These are phyloP conservation scores for Coemansia sp. DNA, from an alignment of 192 early-diverging fungal genomes.

Conservation along the genomic window DNA sequence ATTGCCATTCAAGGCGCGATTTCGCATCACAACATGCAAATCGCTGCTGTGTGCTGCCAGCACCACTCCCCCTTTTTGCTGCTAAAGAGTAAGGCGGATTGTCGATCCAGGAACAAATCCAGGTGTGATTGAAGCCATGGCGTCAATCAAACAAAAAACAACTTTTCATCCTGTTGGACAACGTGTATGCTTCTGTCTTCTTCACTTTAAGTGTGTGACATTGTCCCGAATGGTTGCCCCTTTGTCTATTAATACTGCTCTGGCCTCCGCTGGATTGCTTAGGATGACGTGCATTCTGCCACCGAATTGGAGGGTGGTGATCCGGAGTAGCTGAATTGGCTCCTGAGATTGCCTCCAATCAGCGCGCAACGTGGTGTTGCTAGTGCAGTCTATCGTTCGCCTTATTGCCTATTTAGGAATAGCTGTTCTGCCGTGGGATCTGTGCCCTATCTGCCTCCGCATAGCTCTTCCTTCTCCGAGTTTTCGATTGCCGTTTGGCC, in stretches of 20 bases:
- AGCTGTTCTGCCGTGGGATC: neutral
- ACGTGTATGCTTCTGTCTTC: neutral
- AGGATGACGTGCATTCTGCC: neutral
- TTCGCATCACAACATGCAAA: slow-evolving; percentile 5
- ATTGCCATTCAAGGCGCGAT: slow-evolving; percentile 2
- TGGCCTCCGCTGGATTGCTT: neutral
- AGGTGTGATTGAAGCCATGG: neutral
- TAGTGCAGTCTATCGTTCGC: neutral
- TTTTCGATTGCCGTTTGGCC: slow-evolving; percentile 4
- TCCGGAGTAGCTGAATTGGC: neutral
- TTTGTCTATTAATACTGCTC: neutral
- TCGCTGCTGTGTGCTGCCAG: neutral
- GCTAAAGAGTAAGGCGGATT: neutral
- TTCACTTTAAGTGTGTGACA: neutral
- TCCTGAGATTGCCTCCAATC: neutral
- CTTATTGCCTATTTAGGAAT: neutral
- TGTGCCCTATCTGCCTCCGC: neutral
- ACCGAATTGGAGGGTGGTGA: neutral
- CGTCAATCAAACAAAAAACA: neutral
- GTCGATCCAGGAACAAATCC: slow-evolving; percentile 9
- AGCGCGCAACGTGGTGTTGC: slow-evolving; percentile 1
- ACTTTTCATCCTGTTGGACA: slow-evolving; percentile 2
- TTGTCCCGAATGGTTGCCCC: neutral
- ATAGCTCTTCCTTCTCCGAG: neutral
- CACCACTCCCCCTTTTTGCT: slow-evolving; percentile 4